Conservation (phyloP, 345 rosid species). For the Citrus sinensis region DNA sequence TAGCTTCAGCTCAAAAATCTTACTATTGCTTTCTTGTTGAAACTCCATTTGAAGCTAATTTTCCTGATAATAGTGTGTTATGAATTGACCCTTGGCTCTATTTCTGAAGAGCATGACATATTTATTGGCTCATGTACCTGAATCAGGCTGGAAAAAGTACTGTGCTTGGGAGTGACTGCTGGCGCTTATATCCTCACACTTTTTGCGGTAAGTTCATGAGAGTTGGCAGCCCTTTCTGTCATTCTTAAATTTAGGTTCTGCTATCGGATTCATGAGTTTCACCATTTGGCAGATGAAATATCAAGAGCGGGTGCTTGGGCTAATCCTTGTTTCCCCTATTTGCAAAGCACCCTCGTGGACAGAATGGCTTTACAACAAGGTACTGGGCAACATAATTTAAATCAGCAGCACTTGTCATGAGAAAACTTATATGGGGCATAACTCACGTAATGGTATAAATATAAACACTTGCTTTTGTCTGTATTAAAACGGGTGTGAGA, state of each 20-base stretch:
- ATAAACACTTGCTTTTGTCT: neutral
- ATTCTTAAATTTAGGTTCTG: neutral
- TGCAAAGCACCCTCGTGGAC: slow-evolving; percentile 69
- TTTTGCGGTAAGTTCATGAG: slow-evolving; percentile 47
- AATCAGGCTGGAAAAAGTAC: slow-evolving; percentile 46
- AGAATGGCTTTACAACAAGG: slow-evolving; percentile 75
- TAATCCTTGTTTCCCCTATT: slow-evolving; percentile 62
- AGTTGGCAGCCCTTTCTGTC: neutral
- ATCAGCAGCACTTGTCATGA: neutral
- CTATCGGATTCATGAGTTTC: slow-evolving; percentile 11
- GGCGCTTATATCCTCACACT: slow-evolving; percentile 65
- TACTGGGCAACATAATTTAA: slow-evolving; percentile 15
- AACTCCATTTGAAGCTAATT: neutral
- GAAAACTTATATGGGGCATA: neutral
- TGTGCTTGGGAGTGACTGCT: slow-evolving; percentile 67
- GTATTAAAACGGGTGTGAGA: neutral
- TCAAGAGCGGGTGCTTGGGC: slow-evolving; percentile 51
- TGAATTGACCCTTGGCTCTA: neutral
- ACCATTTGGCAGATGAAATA: slow-evolving; percentile 47
- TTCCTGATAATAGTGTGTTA: neutral
- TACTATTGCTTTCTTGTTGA: neutral
- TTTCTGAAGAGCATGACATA: neutral
- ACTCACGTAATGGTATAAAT: neutral
- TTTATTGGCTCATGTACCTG: neutral
- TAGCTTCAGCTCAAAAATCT: neutral